phyloP scores from a whole-genome alignment of 1,284 basidiomycete genomes.

The Lentinula novae-zelandiae region DNA sequence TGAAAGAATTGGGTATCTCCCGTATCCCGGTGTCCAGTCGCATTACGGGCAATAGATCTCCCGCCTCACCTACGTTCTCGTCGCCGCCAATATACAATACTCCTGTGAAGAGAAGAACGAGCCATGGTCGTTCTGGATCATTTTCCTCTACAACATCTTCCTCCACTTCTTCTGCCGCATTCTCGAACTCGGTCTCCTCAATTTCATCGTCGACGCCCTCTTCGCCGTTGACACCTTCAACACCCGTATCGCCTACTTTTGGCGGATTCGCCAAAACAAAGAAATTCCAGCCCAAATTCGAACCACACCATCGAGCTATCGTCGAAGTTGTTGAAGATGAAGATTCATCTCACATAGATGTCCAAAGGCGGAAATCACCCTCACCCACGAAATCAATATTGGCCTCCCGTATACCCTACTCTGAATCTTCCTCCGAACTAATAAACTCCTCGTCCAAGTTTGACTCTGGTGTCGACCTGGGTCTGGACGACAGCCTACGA shows the following conservation, averaged over 20 bases:
- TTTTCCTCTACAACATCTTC: slow-evolving; percentile 10
- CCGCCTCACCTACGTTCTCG: neutral
- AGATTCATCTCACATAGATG: neutral
- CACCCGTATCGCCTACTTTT: slow-evolving; percentile 21
- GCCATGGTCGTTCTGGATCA: slow-evolving; percentile 1
- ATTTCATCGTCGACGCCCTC: slow-evolving; percentile 4
- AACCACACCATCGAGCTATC: slow-evolving; percentile 14
- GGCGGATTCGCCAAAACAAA: slow-evolving; percentile 2
- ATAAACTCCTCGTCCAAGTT: neutral
- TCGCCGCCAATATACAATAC: slow-evolving; percentile 3
- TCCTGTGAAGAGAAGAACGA: neutral
- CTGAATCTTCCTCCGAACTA: neutral
- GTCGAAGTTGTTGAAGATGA: slow-evolving; percentile 13
- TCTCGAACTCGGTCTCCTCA: neutral
- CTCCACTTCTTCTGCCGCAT: slow-evolving; percentile 4
- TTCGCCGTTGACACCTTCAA: slow-evolving; percentile 23
- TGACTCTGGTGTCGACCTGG: neutral
- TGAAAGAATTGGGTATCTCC: slow-evolving; percentile 9
- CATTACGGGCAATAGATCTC: neutral
- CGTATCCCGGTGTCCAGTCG: slow-evolving; percentile 3
- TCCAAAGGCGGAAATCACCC: slow-evolving; percentile 7
- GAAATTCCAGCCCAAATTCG: slow-evolving; percentile 15
- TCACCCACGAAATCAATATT: slow-evolving; percentile 10
- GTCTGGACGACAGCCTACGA: neutral
- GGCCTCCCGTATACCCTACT: slow-evolving; percentile 4